These are phyloP conservation scores for Carex sylvatica DNA, from an alignment of 202 grass and related monocot genomes.

Conservation along the genomic window DNA sequence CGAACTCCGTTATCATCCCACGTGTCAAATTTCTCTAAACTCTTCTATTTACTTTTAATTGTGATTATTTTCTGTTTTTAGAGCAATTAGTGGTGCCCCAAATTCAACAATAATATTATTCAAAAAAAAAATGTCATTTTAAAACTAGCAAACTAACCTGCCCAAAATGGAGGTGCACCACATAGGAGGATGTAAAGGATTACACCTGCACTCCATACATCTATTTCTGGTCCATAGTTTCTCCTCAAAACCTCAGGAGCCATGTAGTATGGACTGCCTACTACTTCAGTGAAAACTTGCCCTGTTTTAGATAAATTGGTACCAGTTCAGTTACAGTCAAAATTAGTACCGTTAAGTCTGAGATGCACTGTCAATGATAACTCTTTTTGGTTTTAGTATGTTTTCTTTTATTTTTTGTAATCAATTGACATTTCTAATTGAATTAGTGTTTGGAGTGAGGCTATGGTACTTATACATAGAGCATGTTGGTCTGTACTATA, in stretches of 20 bases:
- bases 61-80: no score
- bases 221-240: conserved; percentile 60
- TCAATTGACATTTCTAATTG: background rate
- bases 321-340: background rate
- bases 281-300: conserved; percentile 52
- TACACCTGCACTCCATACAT: conserved; percentile 74
- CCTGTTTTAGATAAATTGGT: conserved; percentile 28
- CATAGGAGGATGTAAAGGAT: conserved; percentile 73
- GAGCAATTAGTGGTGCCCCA: no score
- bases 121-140: no score
- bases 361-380: background rate
- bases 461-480: no score
- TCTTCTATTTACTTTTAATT: no score
- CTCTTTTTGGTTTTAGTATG: background rate
- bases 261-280: conserved; percentile 70
- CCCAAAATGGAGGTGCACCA: conserved; percentile 71
- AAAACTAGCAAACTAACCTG: conserved; percentile 33
- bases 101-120: no score
- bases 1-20: no score
- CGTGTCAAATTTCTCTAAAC: no score
- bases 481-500: no score
- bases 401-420: background rate
- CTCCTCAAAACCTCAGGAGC: conserved; percentile 64
- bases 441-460: background rate
- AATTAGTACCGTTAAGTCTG: conserved; percentile 15